Conservation (phyloP, 768 basidiomycete species). For the Brasilioporus rufonigricans region DNA sequence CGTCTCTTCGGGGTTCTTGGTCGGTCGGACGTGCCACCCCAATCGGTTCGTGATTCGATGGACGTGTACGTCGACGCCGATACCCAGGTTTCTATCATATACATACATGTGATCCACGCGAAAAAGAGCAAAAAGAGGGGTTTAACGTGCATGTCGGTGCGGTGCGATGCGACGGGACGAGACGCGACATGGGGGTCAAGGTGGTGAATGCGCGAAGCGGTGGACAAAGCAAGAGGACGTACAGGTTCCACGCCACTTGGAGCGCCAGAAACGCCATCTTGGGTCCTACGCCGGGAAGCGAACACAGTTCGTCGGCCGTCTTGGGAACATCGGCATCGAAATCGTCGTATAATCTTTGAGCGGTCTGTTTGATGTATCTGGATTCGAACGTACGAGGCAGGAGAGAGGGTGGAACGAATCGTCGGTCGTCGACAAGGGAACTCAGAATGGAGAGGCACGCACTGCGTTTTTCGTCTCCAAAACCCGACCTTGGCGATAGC, state of each 20-base stretch:
- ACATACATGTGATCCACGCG: not conserved
- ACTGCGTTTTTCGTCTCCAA: slow-evolving; percentile 87
- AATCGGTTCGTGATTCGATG: slow-evolving; percentile 93
- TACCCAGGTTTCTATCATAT: slow-evolving; percentile 70
- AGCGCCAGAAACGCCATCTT: slow-evolving; percentile 93
- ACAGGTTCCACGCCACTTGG: slow-evolving; percentile 85
- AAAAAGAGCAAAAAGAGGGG: no score
- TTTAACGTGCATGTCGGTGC: not conserved
- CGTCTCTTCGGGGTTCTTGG: slow-evolving; percentile 86
- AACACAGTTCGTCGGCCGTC: slow-evolving; percentile 84
- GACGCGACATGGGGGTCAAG: not conserved
- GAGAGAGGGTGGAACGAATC: no score
- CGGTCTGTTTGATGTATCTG: slow-evolving; percentile 76
- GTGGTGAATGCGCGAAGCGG: not conserved
- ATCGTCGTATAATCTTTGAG: slow-evolving; percentile 62
- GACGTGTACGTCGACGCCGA: slow-evolving; percentile 96
- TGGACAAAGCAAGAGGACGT: slow-evolving; percentile 20
- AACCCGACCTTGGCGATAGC: slow-evolving; percentile 92
- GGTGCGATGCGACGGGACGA: not conserved
- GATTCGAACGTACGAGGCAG: not conserved
- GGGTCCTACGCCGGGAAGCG: slow-evolving; percentile 88
- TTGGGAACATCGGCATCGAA: slow-evolving; percentile 86
- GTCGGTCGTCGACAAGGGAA: not conserved
- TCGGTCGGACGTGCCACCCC: slow-evolving; percentile 86
- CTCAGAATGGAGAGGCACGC: not conserved